Percentiles rank a stretch among this genome's conserved stretches.
Conservation (phyloP, 352 stramenopile genomes). For the Phytophthora sansomeana region DNA sequence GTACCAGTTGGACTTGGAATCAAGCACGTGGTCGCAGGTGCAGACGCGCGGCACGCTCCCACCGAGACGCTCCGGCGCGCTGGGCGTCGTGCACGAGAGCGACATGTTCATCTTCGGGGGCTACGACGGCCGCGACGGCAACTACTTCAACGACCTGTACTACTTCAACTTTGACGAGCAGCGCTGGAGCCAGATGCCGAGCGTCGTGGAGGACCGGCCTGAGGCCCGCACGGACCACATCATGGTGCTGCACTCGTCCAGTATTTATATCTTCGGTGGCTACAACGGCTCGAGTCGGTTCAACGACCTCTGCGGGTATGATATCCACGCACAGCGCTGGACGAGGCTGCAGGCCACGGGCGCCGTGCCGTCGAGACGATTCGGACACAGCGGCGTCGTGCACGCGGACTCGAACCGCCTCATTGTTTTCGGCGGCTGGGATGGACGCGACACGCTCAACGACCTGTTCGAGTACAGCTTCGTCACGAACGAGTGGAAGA, state of each 20-base stretch:
- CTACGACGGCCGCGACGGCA: slow-evolving; percentile 90
- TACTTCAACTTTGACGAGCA: slow-evolving; percentile 88
- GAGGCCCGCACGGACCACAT: slow-evolving; percentile 89
- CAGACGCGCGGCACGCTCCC: slow-evolving; percentile 70
- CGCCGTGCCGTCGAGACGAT: slow-evolving; percentile 67
- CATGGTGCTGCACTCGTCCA: slow-evolving; percentile 82
- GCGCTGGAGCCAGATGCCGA: slow-evolving; percentile 85
- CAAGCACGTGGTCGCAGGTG: slow-evolving; percentile 78
- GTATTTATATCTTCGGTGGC: slow-evolving; percentile 90
- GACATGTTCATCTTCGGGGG: slow-evolving; percentile 92
- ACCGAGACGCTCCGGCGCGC: slow-evolving; percentile 74
- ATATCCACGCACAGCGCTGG: slow-evolving; percentile 68
- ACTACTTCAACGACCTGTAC: slow-evolving; percentile 92
- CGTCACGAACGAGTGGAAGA: slow-evolving; percentile 70
- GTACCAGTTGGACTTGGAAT: slow-evolving; percentile 79
- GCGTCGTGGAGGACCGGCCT: slow-evolving; percentile 58
- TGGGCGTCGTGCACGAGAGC: slow-evolving; percentile 83
- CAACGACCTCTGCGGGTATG: slow-evolving; percentile 85
- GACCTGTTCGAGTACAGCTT: slow-evolving; percentile 87
- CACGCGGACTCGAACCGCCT: slow-evolving; percentile 71
- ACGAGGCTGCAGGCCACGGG: slow-evolving; percentile 55
- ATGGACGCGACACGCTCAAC: slow-evolving; percentile 87
- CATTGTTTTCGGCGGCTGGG: slow-evolving; percentile 89
- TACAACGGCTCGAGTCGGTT: slow-evolving; percentile 87
- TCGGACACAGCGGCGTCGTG: slow-evolving; percentile 87